Evolutionary conservation across 371 early-diverging fungal genomes (phyloP).

Genomic region (Apophysomyces trapeziformis): DNA sequence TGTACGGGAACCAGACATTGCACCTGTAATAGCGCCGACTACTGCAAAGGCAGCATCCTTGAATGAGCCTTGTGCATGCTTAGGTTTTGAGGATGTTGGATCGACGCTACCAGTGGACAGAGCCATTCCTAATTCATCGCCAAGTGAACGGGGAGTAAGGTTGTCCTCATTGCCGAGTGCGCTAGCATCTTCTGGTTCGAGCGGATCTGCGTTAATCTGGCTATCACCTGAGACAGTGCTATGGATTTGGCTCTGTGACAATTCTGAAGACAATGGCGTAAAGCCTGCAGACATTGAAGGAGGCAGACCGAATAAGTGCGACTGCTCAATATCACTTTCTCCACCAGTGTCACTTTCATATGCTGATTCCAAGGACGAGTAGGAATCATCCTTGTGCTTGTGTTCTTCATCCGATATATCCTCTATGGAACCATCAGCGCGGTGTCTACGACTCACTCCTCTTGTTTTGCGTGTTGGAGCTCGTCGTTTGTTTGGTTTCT

Average conservation of each 20-base stretch:
- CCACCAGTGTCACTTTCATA: conserved; percentile 11
- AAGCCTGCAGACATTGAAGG: conserved; percentile 12
- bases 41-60: conserved; percentile 16
- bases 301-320: not conserved
- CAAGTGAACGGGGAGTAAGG: conserved; percentile 28
- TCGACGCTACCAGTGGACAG: conserved; percentile 7
- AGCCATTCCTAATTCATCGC: conserved; percentile 33
- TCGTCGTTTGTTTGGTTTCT: not conserved
- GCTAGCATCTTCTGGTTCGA: conserved; percentile 1
- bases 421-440: conserved; percentile 10
- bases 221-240: not conserved
- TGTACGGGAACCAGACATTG: conserved; percentile 7
- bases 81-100: conserved; percentile 3
- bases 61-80: not conserved
- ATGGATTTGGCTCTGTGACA: conserved; percentile 17
- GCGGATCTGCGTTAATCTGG: conserved; percentile 5
- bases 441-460: not conserved
- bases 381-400: not conserved
- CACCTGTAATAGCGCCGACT: conserved; percentile 18
- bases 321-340: conserved; percentile 10
- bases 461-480: conserved; percentile 5
- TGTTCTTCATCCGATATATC: conserved; percentile 7
- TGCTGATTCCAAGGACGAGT: not conserved
- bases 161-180: not conserved
- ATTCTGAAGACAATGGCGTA: conserved; percentile 23